These are phyloP conservation scores for Yamadazyma kanchanaburiensis DNA, from an alignment of 1,139 yeast genomes.

Conservation along the genomic window DNA sequence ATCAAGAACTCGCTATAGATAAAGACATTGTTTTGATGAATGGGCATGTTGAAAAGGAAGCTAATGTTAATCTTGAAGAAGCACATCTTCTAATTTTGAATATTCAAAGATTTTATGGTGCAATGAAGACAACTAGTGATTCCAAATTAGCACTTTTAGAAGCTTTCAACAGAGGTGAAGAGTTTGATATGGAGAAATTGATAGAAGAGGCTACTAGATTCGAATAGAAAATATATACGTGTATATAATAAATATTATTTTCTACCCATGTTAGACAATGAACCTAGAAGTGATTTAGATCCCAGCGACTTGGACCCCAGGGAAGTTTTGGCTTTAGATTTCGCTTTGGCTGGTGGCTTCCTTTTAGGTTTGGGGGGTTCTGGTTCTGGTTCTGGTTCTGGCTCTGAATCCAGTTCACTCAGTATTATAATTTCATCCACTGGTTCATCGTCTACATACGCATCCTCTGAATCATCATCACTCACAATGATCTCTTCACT, in stretches of 20 bases:
- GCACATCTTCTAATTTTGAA: conserved; percentile 78
- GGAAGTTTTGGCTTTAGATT: conserved; percentile 2
- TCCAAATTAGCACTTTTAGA: conserved; percentile 55
- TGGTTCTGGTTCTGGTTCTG: conserved; percentile 1
- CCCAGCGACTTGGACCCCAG: too few relatives aligned
- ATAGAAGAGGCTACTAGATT: conserved; percentile 71
- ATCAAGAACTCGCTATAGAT: conserved; percentile 65
- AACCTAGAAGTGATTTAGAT: conserved; percentile 8
- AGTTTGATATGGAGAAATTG: conserved; percentile 64
- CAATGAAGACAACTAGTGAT: conserved; percentile 44
- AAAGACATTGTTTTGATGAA: conserved; percentile 80
- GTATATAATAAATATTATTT: conserved; percentile 4
- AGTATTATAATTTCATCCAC: conserved; percentile 1
- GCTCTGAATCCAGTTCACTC: neutral
- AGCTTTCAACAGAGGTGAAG: conserved; percentile 68
- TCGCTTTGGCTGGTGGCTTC: conserved; percentile 2
- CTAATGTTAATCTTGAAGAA: conserved; percentile 61
- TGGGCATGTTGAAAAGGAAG: conserved; percentile 75
- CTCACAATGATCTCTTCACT: conserved; percentile 4
- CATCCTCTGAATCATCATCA: conserved; percentile 14
- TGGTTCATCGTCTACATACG: conserved; percentile 4
- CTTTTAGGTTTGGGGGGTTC: conserved; percentile 1
- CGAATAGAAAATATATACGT: conserved; percentile 32
- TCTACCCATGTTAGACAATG: conserved; percentile 9
- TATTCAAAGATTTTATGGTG: conserved; percentile 87